Percentiles rank a stretch among this genome's conserved stretches.
These are phyloP conservation scores for Eucalyptus marginata DNA, from an alignment of 345 rosid species.

Conservation along the genomic window DNA sequence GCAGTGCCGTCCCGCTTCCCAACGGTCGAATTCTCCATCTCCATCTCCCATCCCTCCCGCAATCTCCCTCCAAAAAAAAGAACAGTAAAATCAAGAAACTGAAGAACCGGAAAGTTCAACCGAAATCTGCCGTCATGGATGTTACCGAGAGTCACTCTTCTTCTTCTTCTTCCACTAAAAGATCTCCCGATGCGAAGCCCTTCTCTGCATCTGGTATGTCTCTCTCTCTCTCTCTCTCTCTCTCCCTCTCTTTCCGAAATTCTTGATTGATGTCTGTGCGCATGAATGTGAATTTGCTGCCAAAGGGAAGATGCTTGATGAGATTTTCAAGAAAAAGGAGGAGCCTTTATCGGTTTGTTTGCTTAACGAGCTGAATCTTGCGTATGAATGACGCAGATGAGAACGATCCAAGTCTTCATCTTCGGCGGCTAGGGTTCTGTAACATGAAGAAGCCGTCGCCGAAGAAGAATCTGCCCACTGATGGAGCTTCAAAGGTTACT, in stretches of 20 bases:
- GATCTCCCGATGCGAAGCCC: background rate
- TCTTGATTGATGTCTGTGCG: background rate
- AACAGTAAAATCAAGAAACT: background rate
- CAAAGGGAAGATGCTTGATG: background rate
- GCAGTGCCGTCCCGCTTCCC: background rate
- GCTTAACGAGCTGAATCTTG: background rate
- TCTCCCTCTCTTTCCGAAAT: background rate
- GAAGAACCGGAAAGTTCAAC: background rate
- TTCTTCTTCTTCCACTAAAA: background rate
- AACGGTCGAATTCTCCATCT: background rate
- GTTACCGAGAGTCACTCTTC: background rate
- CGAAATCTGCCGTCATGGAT: background rate
- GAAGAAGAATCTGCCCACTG: background rate
- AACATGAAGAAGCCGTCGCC: background rate
- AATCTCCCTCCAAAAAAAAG: background rate
- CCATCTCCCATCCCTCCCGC: background rate
- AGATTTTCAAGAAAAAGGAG: background rate
- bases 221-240: background rate
- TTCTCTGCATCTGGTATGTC: background rate
- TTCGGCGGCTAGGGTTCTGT: background rate
- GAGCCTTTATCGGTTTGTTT: background rate
- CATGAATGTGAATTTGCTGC: background rate
- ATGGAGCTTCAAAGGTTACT: background rate
- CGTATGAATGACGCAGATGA: constrained; percentile 8
- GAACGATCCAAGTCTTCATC: constrained; percentile 2